phyloP scores from a whole-genome alignment of 371 early-diverging fungal species.

The Blyttiomyces sp. region DNA sequence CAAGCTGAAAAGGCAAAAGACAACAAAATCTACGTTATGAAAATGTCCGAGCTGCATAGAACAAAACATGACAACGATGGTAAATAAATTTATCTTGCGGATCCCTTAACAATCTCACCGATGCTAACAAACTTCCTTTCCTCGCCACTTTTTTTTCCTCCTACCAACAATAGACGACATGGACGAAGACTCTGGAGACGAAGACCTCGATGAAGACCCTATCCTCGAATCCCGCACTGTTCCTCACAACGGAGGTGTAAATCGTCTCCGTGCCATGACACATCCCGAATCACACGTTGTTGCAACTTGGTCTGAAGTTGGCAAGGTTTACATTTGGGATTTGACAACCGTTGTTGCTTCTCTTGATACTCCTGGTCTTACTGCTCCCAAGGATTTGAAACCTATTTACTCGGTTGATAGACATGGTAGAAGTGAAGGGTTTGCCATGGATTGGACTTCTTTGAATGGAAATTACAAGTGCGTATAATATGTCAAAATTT shows the following conservation, averaged over 20 bases:
- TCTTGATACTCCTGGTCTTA: constrained; percentile 76
- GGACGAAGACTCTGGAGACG: constrained; percentile 65
- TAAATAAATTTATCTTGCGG: constrained; percentile 4
- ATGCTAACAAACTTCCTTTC: neutral
- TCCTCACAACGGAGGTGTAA: constrained; percentile 87
- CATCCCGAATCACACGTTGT: constrained; percentile 58
- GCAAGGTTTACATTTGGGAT: constrained; percentile 91
- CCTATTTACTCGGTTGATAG: constrained; percentile 76
- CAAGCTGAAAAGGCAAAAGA: constrained; percentile 80
- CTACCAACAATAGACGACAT: constrained; percentile 29
- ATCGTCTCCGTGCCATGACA: constrained; percentile 75
- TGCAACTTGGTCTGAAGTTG: constrained; percentile 92
- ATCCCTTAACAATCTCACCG: neutral
- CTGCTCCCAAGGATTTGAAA: constrained; percentile 58
- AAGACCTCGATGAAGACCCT: constrained; percentile 89
- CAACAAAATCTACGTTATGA: constrained; percentile 90
- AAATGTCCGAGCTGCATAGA: constrained; percentile 85
- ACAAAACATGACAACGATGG: constrained; percentile 81
- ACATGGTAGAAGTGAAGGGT: constrained; percentile 85
- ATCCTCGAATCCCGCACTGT: constrained; percentile 78
- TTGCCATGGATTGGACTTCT: constrained; percentile 92
- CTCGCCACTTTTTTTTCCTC: constrained; percentile 1
- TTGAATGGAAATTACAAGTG: constrained; percentile 46
- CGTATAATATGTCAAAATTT: constrained; percentile 24
- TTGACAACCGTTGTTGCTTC: constrained; percentile 66